Conservation (phyloP, 106 monocot species). For the Allium cepa region DNA sequence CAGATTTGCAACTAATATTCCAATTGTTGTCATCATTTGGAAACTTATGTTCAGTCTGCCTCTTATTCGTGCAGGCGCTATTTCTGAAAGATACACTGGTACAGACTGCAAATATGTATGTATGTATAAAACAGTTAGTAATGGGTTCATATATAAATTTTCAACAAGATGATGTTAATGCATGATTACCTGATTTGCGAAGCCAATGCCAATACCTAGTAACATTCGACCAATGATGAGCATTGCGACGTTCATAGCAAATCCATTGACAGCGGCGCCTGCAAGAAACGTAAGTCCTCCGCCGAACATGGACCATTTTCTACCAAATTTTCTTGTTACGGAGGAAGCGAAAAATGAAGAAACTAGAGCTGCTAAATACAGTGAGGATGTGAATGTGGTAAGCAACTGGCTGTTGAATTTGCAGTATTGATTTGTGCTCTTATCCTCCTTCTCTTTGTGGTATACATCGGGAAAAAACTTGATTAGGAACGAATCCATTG, state of each 20-base stretch:
- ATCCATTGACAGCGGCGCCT: slow-evolving; percentile 13
- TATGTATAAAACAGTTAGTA: background rate
- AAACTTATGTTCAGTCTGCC: slow-evolving; percentile 15
- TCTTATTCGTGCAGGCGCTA: slow-evolving; percentile 1
- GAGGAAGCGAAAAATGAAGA: slow-evolving; percentile 10
- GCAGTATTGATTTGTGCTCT: slow-evolving; percentile 15
- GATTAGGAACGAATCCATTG: slow-evolving; percentile 32
- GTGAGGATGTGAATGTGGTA: slow-evolving; percentile 16
- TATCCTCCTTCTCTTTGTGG: slow-evolving; percentile 18
- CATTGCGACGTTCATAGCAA: slow-evolving; percentile 4
- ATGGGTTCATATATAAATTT: too few relatives aligned
- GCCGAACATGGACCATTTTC: slow-evolving; percentile 22
- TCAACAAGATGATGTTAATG: too few relatives aligned
- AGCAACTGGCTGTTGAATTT: slow-evolving; percentile 11
- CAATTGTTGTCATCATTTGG: slow-evolving; percentile 13
- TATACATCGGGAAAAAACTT: slow-evolving; percentile 39
- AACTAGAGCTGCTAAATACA: slow-evolving; percentile 17
- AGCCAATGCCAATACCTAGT: slow-evolving; percentile 37
- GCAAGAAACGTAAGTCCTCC: slow-evolving; percentile 16
- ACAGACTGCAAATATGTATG: background rate
- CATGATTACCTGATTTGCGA: slow-evolving; percentile 58
- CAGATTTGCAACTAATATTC: slow-evolving; percentile 6
- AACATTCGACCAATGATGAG: slow-evolving; percentile 7
- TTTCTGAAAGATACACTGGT: slow-evolving; percentile 8
- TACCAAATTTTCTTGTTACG: slow-evolving; percentile 10